These are phyloP conservation scores for Beta macrorhiza DNA, from an alignment of 179 eudicot species.

Conservation along the genomic window DNA sequence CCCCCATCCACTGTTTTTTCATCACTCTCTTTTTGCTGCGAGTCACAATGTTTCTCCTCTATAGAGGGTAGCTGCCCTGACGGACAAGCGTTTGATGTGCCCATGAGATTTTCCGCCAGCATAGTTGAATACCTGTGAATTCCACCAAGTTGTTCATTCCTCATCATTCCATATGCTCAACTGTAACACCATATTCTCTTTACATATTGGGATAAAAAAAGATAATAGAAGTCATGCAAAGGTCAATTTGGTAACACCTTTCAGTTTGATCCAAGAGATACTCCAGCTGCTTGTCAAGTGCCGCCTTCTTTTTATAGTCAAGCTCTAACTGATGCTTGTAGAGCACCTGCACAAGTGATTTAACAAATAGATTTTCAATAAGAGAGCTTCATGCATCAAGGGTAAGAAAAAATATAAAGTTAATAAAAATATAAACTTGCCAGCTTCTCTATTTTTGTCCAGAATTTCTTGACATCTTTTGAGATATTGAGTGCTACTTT, in stretches of 20 bases:
- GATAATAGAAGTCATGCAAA: constrained; percentile 7
- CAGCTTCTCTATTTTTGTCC: constrained; percentile 99
- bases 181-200: constrained; percentile 20
- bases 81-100: constrained; percentile 45
- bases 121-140: constrained; percentile 86
- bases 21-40: constrained; percentile 38
- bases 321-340: constrained; percentile 93
- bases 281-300: constrained; percentile 94
- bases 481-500: constrained; percentile 93
- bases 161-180: constrained; percentile 18
- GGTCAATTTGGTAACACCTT: constrained; percentile 47
- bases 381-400: constrained; percentile 11
- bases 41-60: constrained; percentile 33
- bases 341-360: constrained; percentile 56
- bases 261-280: constrained; percentile 97
- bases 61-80: constrained; percentile 29
- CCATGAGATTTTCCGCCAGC: constrained; percentile 93
- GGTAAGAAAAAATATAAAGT: not conserved
- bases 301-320: constrained; percentile 88
- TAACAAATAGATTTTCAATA: constrained; percentile 12
- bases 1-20: constrained; percentile 32
- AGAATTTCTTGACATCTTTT: constrained; percentile 93
- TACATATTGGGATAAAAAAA: constrained; percentile 9
- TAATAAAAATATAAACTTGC: constrained; percentile 42
- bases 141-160: constrained; percentile 27